A percentile compares a stretch with the other conserved stretches of the same genome.
Conservation (phyloP, 1,284 basidiomycete species). For the Pterulicium gracile region DNA sequence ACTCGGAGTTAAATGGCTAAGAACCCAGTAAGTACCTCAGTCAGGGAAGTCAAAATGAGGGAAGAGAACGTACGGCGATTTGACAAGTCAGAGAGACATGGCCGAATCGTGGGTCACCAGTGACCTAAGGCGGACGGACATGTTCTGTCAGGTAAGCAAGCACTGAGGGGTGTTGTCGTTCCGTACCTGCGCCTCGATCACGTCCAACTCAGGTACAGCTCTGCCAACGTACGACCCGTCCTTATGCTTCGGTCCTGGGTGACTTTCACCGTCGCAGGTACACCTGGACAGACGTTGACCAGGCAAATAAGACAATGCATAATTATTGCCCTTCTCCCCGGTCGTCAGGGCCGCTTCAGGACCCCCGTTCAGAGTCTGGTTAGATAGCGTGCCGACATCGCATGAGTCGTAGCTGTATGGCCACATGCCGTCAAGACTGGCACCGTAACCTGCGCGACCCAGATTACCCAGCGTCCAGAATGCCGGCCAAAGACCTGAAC, state of each 20-base stretch:
- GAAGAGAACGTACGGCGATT: constrained; percentile 43
- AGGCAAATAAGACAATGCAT: constrained; percentile 45
- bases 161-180: not conserved
- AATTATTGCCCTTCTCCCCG: constrained; percentile 31
- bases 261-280: constrained; percentile 57
- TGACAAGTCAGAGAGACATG: constrained; percentile 57
- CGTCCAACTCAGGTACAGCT: constrained; percentile 68
- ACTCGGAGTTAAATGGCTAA: constrained; percentile 36
- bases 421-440: constrained; percentile 32
- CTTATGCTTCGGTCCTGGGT: constrained; percentile 59
- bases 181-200: constrained; percentile 56
- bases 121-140: constrained; percentile 29
- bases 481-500: constrained; percentile 57
- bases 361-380: constrained; percentile 31
- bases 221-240: constrained; percentile 57
- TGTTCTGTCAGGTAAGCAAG: constrained; percentile 11
- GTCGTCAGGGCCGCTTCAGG: constrained; percentile 30
- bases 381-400: constrained; percentile 47
- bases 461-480: constrained; percentile 65
- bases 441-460: constrained; percentile 38
- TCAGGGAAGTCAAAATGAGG: not conserved
- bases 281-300: constrained; percentile 72
- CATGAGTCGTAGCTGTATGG: constrained; percentile 15
- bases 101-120: constrained; percentile 26
- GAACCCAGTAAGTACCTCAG: no score